Conservation (phyloP, 768 basidiomycete species). For the Suillus paluster region DNA sequence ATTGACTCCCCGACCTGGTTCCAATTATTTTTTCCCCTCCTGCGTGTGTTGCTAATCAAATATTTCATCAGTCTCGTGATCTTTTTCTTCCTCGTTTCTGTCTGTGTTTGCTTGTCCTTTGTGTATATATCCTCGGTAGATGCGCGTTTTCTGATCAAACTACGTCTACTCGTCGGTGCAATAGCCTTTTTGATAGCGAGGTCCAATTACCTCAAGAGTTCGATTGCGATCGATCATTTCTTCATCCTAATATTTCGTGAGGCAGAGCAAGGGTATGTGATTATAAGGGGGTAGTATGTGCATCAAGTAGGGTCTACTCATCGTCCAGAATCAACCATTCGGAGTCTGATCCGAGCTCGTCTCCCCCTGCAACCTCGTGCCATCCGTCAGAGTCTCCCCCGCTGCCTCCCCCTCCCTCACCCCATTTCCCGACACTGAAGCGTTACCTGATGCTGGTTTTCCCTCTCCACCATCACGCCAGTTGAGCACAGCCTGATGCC, state of each 20-base stretch:
- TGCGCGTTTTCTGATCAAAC: conserved; percentile 30
- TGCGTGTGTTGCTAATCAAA: conserved; percentile 19
- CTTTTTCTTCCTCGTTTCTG: conserved; percentile 14
- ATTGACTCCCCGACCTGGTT: conserved; percentile 17
- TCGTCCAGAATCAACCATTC: conserved; percentile 84
- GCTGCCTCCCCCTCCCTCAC: conserved; percentile 45
- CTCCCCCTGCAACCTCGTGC: conserved; percentile 69
- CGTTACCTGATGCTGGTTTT: conserved; percentile 40
- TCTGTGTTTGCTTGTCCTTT: conserved; percentile 23
- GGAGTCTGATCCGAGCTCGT: conserved; percentile 82
- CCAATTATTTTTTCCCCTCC: conserved; percentile 10
- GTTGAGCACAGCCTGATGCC: conserved; percentile 62
- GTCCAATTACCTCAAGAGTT: conserved; percentile 9
- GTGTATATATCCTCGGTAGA: conserved; percentile 37
- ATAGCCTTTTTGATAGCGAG: conserved; percentile 23
- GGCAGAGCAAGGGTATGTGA: conserved; percentile 25
- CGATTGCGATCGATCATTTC: conserved; percentile 1
- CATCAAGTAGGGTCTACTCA: conserved; percentile 28
- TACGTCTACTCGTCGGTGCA: conserved; percentile 12
- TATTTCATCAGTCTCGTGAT: conserved; percentile 23
- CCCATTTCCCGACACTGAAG: conserved; percentile 46
- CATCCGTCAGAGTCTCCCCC: conserved; percentile 59
- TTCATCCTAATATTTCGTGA: conserved; percentile 2
- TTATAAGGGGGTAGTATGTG: conserved; percentile 15
- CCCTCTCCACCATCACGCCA: conserved; percentile 51